Evolutionary conservation across 129 eudicot species (phyloP), one percentile per base, ranked within the genome.

Genomic region (Centrapalus pauciflorus): DNA sequence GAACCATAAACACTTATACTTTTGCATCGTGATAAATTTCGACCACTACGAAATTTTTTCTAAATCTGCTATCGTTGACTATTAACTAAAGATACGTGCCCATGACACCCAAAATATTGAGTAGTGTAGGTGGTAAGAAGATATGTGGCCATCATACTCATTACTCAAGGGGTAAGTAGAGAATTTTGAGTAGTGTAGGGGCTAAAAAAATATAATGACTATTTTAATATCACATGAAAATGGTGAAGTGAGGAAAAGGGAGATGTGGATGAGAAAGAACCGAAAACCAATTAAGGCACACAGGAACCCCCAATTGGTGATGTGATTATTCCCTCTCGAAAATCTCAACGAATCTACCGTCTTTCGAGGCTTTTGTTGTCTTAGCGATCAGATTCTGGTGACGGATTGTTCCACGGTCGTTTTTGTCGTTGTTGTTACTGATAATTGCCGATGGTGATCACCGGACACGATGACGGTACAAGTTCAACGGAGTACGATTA

Each of bases 251-350:
- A 61, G 71, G 71, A 58, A 64, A 76, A 19, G 64, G 33, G 55
- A 69, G 75, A 66, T 75, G 80, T 80, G 80, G 84, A 80, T 75
- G 80, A 63, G 80, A 69, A 50, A 32, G 70, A 72, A 64, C 72
- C 63, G 69, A 66, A 79, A 73, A 20, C 32, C 71, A 73, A 58
- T 63, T 73, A 54, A 73, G 46, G 19, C 64, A 60, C 30, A 72
- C 71, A 76, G 57, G 60, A 77, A 48, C 73, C 71, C 66, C 68
- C 62, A 71, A 70, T 72, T 67, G 77, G 63, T 64, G 73, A 75
- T 62, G 70, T 69, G 58, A 75, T 83, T 70, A 80, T 73, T 50
- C 51, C 50, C 50, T 61, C 76, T 37, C 74, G 70, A 46, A 32
- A 77, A 38, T 76, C 70, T 67, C 63, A 49, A 46, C 73, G 61